A percentile compares a stretch with the other conserved stretches of the same genome.
Conservation (phyloP, 2,329 filamentous ascomycete genomes). For the Alternaria tenuissima region DNA sequence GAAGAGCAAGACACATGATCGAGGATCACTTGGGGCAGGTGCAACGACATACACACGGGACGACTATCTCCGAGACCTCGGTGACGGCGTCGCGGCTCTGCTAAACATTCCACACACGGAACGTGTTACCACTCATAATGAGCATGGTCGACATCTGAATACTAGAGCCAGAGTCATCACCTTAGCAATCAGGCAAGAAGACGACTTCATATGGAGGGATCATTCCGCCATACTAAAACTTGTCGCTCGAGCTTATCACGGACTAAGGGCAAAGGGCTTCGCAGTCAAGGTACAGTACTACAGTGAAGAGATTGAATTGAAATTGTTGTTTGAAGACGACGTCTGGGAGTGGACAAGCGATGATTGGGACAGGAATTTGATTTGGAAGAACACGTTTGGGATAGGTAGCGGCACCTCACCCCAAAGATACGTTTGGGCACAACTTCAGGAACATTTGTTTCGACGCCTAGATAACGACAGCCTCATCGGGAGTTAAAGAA, state of each 20-base stretch:
- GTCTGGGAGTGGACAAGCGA: conserved; percentile 10
- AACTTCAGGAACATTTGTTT: conserved; percentile 5
- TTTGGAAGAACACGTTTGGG: conserved; percentile 1
- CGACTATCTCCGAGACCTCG: neutral
- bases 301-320: conserved; percentile 8
- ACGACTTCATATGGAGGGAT: neutral
- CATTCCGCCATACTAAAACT: neutral
- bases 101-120: conserved; percentile 1
- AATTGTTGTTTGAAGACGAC: conserved; percentile 10
- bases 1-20: neutral
- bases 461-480: neutral
- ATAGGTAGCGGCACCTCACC: neutral
- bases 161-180: conserved; percentile 2
- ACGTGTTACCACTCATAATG: conserved; percentile 6
- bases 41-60: neutral
- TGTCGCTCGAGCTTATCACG: conserved; percentile 8
- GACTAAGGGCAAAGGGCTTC: conserved; percentile 10
- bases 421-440: conserved; percentile 2
- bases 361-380: conserved; percentile 10
- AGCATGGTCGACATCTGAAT: neutral
- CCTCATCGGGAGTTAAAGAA: neutral
- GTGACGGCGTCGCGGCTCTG: neutral
- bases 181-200: conserved; percentile 12
- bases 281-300: conserved; percentile 11
- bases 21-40: neutral